phyloP scores from a whole-genome alignment of 495 filamentous ascomycete genomes.

The Lineolata rhizophorae region DNA sequence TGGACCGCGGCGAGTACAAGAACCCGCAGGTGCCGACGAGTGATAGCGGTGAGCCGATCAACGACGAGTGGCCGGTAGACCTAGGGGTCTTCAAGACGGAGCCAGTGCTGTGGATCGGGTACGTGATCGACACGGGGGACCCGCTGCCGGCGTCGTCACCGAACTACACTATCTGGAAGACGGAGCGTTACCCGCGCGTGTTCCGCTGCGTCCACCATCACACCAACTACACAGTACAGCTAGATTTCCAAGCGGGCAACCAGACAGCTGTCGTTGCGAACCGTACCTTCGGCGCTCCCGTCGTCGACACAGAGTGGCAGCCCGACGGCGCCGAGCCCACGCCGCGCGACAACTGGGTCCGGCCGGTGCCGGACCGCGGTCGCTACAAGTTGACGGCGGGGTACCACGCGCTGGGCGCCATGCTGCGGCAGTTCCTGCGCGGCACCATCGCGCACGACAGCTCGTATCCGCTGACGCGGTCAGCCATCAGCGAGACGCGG shows the following conservation, averaged over 20 bases:
- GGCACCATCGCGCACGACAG: slow-evolving; percentile 12
- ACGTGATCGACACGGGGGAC: slow-evolving; percentile 14
- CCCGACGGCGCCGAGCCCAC: slow-evolving; percentile 1
- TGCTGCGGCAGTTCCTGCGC: slow-evolving; percentile 13
- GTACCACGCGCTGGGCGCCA: slow-evolving; percentile 16
- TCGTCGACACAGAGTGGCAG: slow-evolving; percentile 7
- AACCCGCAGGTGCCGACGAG: slow-evolving; percentile 7
- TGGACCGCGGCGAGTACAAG: slow-evolving; percentile 11
- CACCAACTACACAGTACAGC: slow-evolving; percentile 11
- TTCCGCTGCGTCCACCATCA: slow-evolving; percentile 17
- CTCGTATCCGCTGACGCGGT: slow-evolving; percentile 11
- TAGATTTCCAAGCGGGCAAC: slow-evolving; percentile 7
- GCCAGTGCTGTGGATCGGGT: slow-evolving; percentile 20
- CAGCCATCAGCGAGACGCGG: slow-evolving; percentile 15
- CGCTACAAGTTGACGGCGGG: slow-evolving; percentile 14
- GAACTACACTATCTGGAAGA: slow-evolving; percentile 8
- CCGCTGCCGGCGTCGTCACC: slow-evolving; percentile 4
- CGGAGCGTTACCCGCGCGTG: slow-evolving; percentile 11
- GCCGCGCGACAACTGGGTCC: slow-evolving; percentile 5
- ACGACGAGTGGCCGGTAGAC: slow-evolving; percentile 2
- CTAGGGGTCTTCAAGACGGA: slow-evolving; percentile 17
- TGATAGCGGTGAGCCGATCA: slow-evolving; percentile 4
- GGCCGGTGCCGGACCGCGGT: slow-evolving; percentile 5
- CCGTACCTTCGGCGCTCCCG: slow-evolving; percentile 6
- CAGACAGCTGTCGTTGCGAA: slow-evolving; percentile 4